Base-by-base conservation (phyloP, 495 filamentous ascomycete genomes). In the Thermochaetoides thermophila region DNA sequence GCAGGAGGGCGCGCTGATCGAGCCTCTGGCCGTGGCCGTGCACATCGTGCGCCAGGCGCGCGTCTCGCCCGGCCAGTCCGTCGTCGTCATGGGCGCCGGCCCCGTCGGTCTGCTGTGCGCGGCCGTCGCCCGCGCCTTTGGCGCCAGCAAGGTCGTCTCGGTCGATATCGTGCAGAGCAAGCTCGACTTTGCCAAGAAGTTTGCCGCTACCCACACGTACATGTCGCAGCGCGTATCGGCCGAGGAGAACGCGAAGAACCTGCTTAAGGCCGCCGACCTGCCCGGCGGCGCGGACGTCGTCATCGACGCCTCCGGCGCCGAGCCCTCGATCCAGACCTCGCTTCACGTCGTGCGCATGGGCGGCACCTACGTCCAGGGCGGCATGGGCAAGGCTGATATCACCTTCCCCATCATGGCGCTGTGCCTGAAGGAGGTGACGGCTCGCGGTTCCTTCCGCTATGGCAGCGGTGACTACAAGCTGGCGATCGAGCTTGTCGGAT, bases 21-120 rank as follows among this genome's bases (percentile, higher is more conserved):
- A 94, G 64, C 85, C 85, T 3, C 61, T 91, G 5, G 66, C 71
- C 34, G 84, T 95, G 7, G 85, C 76, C 2, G 80, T 95, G 27
- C 85, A 92, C 52, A 74, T 85, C 17, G 67, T 73, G 12, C 66
- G 72, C 37, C 74, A 80, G 48, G 79, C 74, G 0, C 64, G 52
- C 18, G 64, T 92, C 7, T 57, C 58, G 38, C 78, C 81, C 0
- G 84, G 84, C 3, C 64, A 83, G 35, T 63, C 55, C 7, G 74
- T 91, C 2, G 70, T 93, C 2, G 73, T 95, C 7, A 83, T 89
- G 58, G 85, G 86, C 4, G 79, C 82, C 9, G 86, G 85, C 0
- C 81, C 86, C 7, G 74, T 93, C 1, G 86, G 86, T 0, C 62
- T 93, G 12, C 67, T 92, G 7, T 85, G 77, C 52, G 76, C 70